These are phyloP conservation scores for Ophiosphaerella narmari DNA, from an alignment of 2,329 filamentous ascomycete species.

Conservation along the genomic window DNA sequence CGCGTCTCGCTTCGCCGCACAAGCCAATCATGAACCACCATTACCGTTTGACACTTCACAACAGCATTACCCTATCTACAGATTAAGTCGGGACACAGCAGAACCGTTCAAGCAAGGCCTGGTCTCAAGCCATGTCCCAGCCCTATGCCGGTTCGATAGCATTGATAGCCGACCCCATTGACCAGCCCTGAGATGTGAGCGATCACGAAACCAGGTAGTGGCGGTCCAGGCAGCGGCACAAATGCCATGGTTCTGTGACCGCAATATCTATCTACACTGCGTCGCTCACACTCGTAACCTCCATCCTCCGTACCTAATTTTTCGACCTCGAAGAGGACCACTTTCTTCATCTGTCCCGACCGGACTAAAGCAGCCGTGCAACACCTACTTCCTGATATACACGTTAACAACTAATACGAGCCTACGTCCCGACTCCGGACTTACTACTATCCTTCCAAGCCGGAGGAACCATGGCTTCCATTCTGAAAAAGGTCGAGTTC, in stretches of 20 bases:
- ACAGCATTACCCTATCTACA: conserved; percentile 23
- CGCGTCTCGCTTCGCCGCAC: conserved; percentile 27
- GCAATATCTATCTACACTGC: conserved; percentile 27
- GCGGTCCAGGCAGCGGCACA: conserved; percentile 22
- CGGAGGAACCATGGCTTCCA: conserved; percentile 2
- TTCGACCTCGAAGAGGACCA: background rate
- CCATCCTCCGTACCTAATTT: conserved; percentile 13
- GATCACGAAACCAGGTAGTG: conserved; percentile 22
- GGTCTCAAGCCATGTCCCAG: conserved; percentile 15
- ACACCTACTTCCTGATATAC: too few relatives aligned
- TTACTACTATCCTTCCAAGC: background rate
- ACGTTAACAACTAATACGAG: background rate
- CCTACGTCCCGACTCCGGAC: background rate
- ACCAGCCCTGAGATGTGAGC: conserved; percentile 21
- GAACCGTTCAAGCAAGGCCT: conserved; percentile 27
- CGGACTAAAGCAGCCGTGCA: too few relatives aligned
- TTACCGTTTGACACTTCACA: conserved; percentile 16
- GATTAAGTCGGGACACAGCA: conserved; percentile 20
- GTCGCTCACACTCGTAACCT: conserved; percentile 7
- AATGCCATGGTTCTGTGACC: conserved; percentile 17
- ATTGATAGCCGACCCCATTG: conserved; percentile 32
- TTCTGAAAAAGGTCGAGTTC: conserved; percentile 17
- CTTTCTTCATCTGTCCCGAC: background rate
- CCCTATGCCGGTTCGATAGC: conserved; percentile 33
- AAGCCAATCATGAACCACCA: conserved; percentile 23